Evolutionary conservation across 768 basidiomycete species (phyloP).

Genomic region (Lentinula lateritia): DNA sequence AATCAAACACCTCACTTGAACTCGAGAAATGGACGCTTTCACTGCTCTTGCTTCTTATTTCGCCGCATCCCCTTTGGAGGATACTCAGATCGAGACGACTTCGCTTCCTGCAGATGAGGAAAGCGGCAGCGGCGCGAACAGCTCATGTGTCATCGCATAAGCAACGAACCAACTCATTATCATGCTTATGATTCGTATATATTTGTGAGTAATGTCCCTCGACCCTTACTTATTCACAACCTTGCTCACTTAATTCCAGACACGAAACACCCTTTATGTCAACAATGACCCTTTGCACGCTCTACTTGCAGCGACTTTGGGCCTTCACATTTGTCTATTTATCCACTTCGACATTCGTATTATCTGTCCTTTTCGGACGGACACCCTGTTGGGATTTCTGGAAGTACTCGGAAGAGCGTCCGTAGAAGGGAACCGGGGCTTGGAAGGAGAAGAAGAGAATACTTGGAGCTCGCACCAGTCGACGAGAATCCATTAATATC

Average conservation of each 20-base stretch:
- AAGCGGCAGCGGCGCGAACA: not conserved
- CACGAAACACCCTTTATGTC: not conserved
- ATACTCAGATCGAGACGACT: not conserved
- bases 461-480: not conserved
- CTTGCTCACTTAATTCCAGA: not conserved
- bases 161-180: not conserved
- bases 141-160: slow-evolving; percentile 1
- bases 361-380: not conserved
- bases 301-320: not conserved
- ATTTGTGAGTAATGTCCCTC: not conserved
- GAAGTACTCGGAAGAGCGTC: not conserved
- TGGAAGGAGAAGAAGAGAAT: not conserved
- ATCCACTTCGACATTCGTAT: slow-evolving; percentile 2
- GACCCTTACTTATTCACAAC: not conserved
- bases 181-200: not conserved
- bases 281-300: not conserved
- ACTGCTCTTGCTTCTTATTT: not conserved
- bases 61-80: not conserved
- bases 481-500: not conserved
- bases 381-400: not conserved
- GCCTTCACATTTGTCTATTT: not conserved
- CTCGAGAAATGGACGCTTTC: slow-evolving; percentile 4
- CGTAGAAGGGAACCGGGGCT: not conserved
- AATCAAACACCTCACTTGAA: not conserved
- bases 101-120: not conserved